Evolutionary conservation across 257 asterid species (phyloP).

Genomic region (Phtheirospermum japonicum): DNA sequence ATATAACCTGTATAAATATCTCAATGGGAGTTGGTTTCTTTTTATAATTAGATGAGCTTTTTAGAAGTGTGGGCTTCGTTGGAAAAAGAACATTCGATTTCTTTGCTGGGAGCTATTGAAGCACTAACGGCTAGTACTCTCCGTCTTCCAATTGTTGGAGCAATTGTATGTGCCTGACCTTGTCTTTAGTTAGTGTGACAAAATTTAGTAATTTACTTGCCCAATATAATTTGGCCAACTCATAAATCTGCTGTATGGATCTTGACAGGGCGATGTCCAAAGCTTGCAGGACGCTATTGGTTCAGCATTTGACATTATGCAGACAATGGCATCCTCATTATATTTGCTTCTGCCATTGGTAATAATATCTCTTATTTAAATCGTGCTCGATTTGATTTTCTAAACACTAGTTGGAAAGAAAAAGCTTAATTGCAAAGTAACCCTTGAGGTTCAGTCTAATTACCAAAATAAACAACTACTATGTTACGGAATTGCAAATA

Average conservation of each 20-base stretch:
- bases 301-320: constrained; percentile 77
- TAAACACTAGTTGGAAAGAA: not conserved
- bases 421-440: not conserved
- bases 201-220: not conserved
- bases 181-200: not conserved
- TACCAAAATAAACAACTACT: too few relatives aligned
- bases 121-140: constrained; percentile 92
- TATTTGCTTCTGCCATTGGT: constrained; percentile 59
- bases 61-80: constrained; percentile 73
- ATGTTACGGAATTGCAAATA: not conserved
- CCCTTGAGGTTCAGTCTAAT: not conserved
- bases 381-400: not conserved
- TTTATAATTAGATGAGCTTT: constrained; percentile 43
- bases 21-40: constrained; percentile 27
- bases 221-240: constrained; percentile 18
- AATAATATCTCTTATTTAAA: too few relatives aligned
- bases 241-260: not conserved
- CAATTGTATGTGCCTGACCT: constrained; percentile 49
- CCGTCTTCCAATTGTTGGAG: constrained; percentile 82
- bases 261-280: constrained; percentile 58
- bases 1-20: not conserved
- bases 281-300: constrained; percentile 79
- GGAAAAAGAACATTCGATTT: constrained; percentile 68
- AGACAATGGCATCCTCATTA: constrained; percentile 60
- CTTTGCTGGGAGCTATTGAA: constrained; percentile 81